phyloP scores from a whole-genome alignment of 2,329 filamentous ascomycete genomes.

The Clathrospora elynae region DNA sequence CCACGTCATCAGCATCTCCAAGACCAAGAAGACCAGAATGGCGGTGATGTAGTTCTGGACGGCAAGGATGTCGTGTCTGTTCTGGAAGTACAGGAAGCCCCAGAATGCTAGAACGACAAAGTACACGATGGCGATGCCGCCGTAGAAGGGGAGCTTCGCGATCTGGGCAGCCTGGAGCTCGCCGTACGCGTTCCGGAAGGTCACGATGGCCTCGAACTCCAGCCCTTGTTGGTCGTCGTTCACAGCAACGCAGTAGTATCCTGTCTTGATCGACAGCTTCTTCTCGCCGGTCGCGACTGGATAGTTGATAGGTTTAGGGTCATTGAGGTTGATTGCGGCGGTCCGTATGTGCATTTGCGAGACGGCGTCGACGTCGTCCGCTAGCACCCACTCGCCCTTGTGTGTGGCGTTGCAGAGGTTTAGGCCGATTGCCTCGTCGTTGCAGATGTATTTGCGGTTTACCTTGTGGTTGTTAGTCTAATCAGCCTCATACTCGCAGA shows the following conservation, averaged over 20 bases:
- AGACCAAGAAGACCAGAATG: conserved; percentile 88
- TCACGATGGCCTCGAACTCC: conserved; percentile 79
- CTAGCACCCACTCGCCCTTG: conserved; percentile 81
- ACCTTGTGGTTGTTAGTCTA: conserved; percentile 26
- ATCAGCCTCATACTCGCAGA: background rate
- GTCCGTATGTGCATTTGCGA: conserved; percentile 77
- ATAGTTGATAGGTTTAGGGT: conserved; percentile 77
- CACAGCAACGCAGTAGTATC: conserved; percentile 93
- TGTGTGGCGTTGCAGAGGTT: conserved; percentile 77
- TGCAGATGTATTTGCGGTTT: conserved; percentile 75
- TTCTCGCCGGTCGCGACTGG: conserved; percentile 61
- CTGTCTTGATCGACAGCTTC: conserved; percentile 66
- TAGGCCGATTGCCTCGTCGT: conserved; percentile 68
- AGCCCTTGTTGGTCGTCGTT: conserved; percentile 67
- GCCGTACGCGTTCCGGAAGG: conserved; percentile 95
- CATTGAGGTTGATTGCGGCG: conserved; percentile 79
- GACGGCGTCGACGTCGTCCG: conserved; percentile 72
- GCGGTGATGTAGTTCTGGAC: conserved; percentile 99
- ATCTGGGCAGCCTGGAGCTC: conserved; percentile 95
- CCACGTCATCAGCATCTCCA: conserved; percentile 99
- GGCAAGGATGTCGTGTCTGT: conserved; percentile 89
- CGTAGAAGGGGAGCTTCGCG: conserved; percentile 95
- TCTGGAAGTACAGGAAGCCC: conserved; percentile 94
- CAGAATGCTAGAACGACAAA: conserved; percentile 85
- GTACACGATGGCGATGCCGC: conserved; percentile 90